Evolutionary conservation across 139 green algal genomes (phyloP).

Genomic region (Astrephomene gubernaculifera): DNA sequence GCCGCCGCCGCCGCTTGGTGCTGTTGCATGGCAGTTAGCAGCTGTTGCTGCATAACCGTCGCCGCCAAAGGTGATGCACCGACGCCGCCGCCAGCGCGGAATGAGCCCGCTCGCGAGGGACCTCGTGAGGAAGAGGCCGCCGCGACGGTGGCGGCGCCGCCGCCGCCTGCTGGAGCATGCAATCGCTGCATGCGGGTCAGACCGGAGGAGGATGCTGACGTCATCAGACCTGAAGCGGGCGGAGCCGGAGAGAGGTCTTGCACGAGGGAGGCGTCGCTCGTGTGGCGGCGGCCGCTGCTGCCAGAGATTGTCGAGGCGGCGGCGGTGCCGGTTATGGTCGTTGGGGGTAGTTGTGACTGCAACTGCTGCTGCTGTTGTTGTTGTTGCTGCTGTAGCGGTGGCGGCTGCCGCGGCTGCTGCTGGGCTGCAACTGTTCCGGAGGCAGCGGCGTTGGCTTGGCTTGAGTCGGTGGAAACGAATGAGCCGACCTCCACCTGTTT

Average conservation of each 20-base stretch:
- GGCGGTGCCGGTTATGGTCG: background rate
- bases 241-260: slow-evolving; percentile 19
- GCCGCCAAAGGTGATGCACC: slow-evolving; percentile 14
- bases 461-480: background rate
- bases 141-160: background rate
- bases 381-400: background rate
- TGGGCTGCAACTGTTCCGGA: background rate
- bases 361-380: background rate
- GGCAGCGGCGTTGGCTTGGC: background rate
- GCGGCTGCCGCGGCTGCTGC: background rate
- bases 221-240: background rate
- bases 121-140: background rate
- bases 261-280: slow-evolving; percentile 5
- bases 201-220: no score
- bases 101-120: background rate
- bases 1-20: slow-evolving; percentile 17
- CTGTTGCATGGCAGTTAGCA: slow-evolving; percentile 12
- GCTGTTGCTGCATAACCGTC: slow-evolving; percentile 25
- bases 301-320: background rate
- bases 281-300: background rate
- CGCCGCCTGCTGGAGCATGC: background rate
- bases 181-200: slow-evolving; percentile 2
- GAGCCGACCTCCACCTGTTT: background rate
- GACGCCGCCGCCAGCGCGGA: background rate
- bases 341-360: no score